Evolutionary conservation across 768 basidiomycete species (phyloP).

Genomic region (Tylopilus felleus): DNA sequence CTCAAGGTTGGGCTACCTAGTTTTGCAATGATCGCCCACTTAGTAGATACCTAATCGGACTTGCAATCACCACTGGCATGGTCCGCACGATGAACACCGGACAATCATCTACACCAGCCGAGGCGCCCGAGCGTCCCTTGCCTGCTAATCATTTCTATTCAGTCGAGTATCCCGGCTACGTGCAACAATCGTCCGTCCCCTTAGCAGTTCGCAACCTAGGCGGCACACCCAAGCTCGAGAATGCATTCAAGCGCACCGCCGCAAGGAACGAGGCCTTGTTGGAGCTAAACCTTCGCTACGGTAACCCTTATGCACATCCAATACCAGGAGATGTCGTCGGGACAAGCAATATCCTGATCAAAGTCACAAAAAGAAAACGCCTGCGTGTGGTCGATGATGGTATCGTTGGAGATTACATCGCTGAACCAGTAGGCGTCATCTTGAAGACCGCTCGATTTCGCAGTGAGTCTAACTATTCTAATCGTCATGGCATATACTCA

Average conservation of each 20-base stretch:
- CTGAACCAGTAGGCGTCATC: conserved; percentile 70
- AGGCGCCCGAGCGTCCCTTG: conserved; percentile 43
- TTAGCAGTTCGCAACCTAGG: conserved; percentile 64
- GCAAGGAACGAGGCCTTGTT: conserved; percentile 62
- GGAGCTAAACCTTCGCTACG: conserved; percentile 73
- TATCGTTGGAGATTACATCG: conserved; percentile 65
- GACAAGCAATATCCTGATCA: conserved; percentile 81
- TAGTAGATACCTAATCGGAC: neutral
- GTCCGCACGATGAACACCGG: conserved; percentile 8
- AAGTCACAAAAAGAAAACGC: conserved; percentile 71
- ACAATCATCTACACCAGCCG: conserved; percentile 14
- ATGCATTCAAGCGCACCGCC: conserved; percentile 68
- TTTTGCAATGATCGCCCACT: neutral
- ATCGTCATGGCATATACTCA: neutral
- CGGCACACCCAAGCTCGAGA: conserved; percentile 66
- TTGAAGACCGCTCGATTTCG: conserved; percentile 86
- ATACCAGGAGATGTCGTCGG: conserved; percentile 75
- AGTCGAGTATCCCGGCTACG: conserved; percentile 89
- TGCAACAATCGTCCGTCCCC: conserved; percentile 57
- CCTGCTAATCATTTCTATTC: conserved; percentile 67
- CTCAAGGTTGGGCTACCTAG: neutral
- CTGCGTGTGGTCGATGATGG: conserved; percentile 34
- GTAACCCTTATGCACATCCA: conserved; percentile 78
- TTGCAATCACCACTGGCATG: conserved; percentile 6
- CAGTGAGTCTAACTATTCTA: conserved; percentile 50